Evolutionary conservation across 352 stramenopile species (phyloP), one percentile per base, ranked within the genome.

Genomic region (Phytophthora idaei): DNA sequence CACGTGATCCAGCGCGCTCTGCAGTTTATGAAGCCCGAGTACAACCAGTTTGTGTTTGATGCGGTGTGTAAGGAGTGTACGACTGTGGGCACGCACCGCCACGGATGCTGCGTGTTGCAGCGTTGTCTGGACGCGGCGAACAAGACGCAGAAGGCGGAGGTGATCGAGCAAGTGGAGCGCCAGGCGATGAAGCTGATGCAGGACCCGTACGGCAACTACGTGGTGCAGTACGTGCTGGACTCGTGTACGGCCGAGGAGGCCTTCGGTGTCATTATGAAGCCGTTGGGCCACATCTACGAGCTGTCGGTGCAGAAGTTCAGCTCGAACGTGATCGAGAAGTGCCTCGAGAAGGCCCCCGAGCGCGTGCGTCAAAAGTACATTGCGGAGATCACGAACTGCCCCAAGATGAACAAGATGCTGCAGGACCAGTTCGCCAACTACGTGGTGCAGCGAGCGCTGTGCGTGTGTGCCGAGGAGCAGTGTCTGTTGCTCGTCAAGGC

Each of bases 341-440:
- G 97, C 64, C 80, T 99, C 29, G 94, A 98, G 75, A 96, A 98
- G 61, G 97, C 94, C 1, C 85, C 87, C 2, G 81, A 90, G 60
- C 73, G 75, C 51, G 78, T 95, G 59, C 82, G 83, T 7, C 78
- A 89, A 70, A 78, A 83, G 53, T 93, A 93, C 75, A 78, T 93
- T 41, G 69, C 87, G 21, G 87, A 95, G 60, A 85, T 93, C 56
- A 93, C 83, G 55, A 71, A 55, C 31, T 93, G 83, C 49, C 78
- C 81, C 4, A 92, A 92, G 57, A 95, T 98, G 69, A 81, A 95
- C 61, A 96, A 98, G 75, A 89, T 98, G 69, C 91, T 98, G 71
- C 96, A 98, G 80, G 97, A 99, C 74, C 97, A 98, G 63, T 99
- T 99, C 71, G 97, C 96, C 5, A 99, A 99, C 81, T 99, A 99